phyloP scores from a whole-genome alignment of 129 eudicot species.

The Solidago caesia region DNA sequence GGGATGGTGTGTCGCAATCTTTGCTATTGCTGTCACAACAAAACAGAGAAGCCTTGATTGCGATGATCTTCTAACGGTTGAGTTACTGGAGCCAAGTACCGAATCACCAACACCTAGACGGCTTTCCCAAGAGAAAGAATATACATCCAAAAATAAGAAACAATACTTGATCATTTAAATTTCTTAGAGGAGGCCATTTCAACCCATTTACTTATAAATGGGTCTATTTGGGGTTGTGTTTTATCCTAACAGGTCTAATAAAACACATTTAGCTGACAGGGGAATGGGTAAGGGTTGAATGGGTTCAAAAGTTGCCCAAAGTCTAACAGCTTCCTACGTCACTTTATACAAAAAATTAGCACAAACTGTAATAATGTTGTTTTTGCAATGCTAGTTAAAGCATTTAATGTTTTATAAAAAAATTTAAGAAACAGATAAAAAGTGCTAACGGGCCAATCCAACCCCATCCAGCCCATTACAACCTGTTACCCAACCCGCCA shows the following conservation, averaged over 20 bases:
- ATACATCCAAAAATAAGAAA: slow-evolving; percentile 10
- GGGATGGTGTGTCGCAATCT: slow-evolving; percentile 87
- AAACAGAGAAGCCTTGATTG: slow-evolving; percentile 94
- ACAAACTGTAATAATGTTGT: background rate
- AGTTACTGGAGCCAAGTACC: slow-evolving; percentile 53
- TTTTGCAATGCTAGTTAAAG: background rate
- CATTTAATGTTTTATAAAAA: too few relatives aligned
- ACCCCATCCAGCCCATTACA: background rate
- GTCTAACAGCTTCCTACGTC: too few relatives aligned
- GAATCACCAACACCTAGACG: slow-evolving; percentile 84
- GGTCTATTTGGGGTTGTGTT: too few relatives aligned
- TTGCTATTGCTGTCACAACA: slow-evolving; percentile 96
- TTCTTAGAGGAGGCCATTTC: too few relatives aligned
- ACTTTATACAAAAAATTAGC: too few relatives aligned
- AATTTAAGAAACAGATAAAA: too few relatives aligned
- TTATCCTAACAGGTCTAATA: too few relatives aligned
- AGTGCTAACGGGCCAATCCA: background rate
- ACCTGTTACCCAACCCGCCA: background rate
- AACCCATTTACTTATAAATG: too few relatives aligned
- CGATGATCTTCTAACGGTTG: slow-evolving; percentile 66
- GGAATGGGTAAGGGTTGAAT: too few relatives aligned
- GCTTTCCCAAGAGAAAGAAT: slow-evolving; percentile 33
- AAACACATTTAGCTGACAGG: too few relatives aligned
- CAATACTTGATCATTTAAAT: background rate
- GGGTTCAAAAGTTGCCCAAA: too few relatives aligned